Evolutionary conservation across 768 basidiomycete species (phyloP).

Genomic region (Collybiopsis luxurians): DNA sequence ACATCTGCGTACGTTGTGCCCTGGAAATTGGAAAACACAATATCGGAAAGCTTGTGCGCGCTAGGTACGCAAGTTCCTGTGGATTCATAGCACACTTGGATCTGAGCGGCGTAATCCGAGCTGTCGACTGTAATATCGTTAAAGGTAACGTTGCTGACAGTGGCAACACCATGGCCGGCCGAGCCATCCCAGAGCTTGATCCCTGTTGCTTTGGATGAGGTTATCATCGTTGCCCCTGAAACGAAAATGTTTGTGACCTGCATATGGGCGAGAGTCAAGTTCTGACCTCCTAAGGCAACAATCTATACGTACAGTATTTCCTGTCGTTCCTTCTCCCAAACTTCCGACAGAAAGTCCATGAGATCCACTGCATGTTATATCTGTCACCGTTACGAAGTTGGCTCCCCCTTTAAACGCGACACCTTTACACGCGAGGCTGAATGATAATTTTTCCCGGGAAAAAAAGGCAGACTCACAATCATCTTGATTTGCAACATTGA

Average conservation of each 20-base stretch:
- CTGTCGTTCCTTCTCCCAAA: conserved; percentile 16
- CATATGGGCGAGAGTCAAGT: background rate
- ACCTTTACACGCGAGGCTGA: too few relatives aligned
- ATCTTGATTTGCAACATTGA: conserved; percentile 26
- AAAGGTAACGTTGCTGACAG: conserved; percentile 28
- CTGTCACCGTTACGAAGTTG: conserved; percentile 23
- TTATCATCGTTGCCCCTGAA: conserved; percentile 25
- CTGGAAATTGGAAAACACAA: conserved; percentile 22
- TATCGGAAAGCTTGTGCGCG: conserved; percentile 20
- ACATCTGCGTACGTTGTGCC: conserved; percentile 29
- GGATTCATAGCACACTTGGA: conserved; percentile 28
- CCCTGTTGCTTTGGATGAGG: conserved; percentile 28
- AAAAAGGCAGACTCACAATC: conserved; percentile 19
- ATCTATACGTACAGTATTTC: conserved; percentile 7
- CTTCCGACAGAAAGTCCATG: conserved; percentile 30
- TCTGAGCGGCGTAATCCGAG: conserved; percentile 30
- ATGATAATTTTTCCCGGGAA: background rate
- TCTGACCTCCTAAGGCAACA: background rate
- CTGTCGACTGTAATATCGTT: conserved; percentile 24
- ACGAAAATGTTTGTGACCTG: conserved; percentile 27
- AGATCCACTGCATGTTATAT: conserved; percentile 28
- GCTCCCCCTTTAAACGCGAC: conserved; percentile 25
- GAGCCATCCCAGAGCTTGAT: conserved; percentile 30
- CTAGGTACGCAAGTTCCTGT: conserved; percentile 22
- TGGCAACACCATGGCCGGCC: conserved; percentile 25